A percentile compares a stretch with the other conserved stretches of the same genome.
Conservation (phyloP, 495 filamentous ascomycete species). For the Penicillium diatomitis region DNA sequence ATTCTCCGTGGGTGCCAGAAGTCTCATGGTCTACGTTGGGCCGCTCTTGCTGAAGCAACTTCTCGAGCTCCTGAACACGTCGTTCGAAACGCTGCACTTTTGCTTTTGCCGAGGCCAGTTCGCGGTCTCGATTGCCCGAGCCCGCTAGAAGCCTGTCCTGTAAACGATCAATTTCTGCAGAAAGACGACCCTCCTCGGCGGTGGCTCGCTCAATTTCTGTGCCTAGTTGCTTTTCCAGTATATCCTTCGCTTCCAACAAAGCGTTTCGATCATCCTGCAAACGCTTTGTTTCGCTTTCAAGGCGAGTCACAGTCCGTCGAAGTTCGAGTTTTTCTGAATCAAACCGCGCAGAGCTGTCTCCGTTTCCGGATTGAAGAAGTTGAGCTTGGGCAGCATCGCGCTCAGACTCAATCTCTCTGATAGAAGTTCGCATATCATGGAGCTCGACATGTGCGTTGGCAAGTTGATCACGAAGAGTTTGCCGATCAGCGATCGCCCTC, state of each 20-base stretch:
- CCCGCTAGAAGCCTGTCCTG: slow-evolving; percentile 36
- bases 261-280: slow-evolving; percentile 48
- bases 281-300: slow-evolving; percentile 50
- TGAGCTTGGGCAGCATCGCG: slow-evolving; percentile 55
- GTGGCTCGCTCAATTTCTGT: slow-evolving; percentile 46
- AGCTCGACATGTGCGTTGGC: slow-evolving; percentile 52
- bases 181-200: slow-evolving; percentile 48
- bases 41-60: slow-evolving; percentile 39
- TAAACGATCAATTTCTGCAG: slow-evolving; percentile 48
- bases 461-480: slow-evolving; percentile 54
- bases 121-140: slow-evolving; percentile 38
- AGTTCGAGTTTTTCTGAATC: slow-evolving; percentile 56
- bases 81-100: slow-evolving; percentile 51
- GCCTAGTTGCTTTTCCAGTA: slow-evolving; percentile 46
- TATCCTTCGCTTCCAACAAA: slow-evolving; percentile 40
- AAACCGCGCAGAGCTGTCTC: slow-evolving; percentile 45
- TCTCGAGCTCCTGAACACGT: slow-evolving; percentile 49
- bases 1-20: slow-evolving; percentile 42
- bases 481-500: slow-evolving; percentile 47
- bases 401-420: slow-evolving; percentile 49
- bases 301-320: slow-evolving; percentile 46
- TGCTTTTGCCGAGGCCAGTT: slow-evolving; percentile 40
- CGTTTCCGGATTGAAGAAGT: slow-evolving; percentile 39
- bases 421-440: slow-evolving; percentile 43
- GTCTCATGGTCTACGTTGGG: slow-evolving; percentile 22